A percentile compares a stretch with the other conserved stretches of the same genome.
Conservation (phyloP, 2,329 filamentous ascomycete species). For the Claviceps sp. region DNA sequence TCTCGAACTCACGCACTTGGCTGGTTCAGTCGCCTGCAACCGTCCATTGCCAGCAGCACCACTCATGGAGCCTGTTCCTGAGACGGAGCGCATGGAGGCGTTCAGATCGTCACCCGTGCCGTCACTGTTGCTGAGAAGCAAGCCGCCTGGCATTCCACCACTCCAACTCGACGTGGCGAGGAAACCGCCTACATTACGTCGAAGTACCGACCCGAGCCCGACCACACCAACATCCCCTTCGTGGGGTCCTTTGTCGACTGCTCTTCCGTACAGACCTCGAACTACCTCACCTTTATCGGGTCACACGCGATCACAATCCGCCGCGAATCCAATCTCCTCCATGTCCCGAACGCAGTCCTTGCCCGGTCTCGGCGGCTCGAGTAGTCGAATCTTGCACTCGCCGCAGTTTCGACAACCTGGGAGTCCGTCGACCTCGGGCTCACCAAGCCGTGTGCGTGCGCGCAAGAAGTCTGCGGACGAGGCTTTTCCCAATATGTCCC, state of each 20-base stretch:
- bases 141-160: slow-evolving; percentile 17
- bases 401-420: slow-evolving; percentile 35
- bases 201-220: slow-evolving; percentile 44
- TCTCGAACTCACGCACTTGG: neutral
- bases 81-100: slow-evolving; percentile 55
- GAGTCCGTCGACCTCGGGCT: slow-evolving; percentile 34
- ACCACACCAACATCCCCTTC: slow-evolving; percentile 37
- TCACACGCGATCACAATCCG: slow-evolving; percentile 45
- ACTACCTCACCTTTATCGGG: slow-evolving; percentile 47
- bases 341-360: slow-evolving; percentile 53
- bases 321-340: slow-evolving; percentile 37
- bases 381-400: slow-evolving; percentile 43
- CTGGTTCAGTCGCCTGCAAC: neutral
- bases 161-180: slow-evolving; percentile 29
- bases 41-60: slow-evolving; percentile 2
- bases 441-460: slow-evolving; percentile 36
- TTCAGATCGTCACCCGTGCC: slow-evolving; percentile 46
- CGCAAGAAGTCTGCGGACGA: slow-evolving; percentile 47
- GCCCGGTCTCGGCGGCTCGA: slow-evolving; percentile 46
- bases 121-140: slow-evolving; percentile 30
- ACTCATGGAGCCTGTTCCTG: slow-evolving; percentile 52
- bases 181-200: slow-evolving; percentile 41
- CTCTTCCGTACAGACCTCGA: slow-evolving; percentile 45
- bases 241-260: slow-evolving; percentile 28
- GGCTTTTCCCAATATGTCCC: slow-evolving; percentile 42